Percentiles rank a stretch among this genome's conserved stretches.
These are phyloP conservation scores for Carex parvula DNA, from an alignment of 176 grass and related monocot genomes.

Conservation along the genomic window DNA sequence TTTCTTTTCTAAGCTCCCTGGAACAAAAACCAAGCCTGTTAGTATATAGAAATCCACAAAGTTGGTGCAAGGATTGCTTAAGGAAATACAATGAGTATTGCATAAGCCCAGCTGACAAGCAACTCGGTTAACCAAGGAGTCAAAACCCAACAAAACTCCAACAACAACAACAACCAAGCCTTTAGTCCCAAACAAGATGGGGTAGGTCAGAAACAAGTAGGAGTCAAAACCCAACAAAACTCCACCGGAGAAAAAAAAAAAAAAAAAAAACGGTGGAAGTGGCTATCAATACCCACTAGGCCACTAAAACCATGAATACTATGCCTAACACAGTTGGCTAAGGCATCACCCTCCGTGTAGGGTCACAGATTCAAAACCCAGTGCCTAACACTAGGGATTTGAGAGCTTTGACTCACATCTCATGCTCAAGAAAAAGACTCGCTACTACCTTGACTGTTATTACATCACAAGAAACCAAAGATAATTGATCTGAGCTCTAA, in stretches of 20 bases:
- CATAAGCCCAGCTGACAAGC: not conserved
- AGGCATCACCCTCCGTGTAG: not conserved
- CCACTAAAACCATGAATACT: not conserved
- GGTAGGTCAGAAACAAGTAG: too few relatives aligned
- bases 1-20: not conserved
- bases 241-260: not conserved
- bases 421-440: not conserved
- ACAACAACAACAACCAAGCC: not conserved
- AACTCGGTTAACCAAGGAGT: not conserved
- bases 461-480: conserved; percentile 4
- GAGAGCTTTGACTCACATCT: not conserved
- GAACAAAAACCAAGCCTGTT: not conserved
- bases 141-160: not conserved
- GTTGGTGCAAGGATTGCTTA: not conserved
- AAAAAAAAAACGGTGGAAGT: not conserved
- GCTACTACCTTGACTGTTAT: not conserved
- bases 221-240: not conserved
- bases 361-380: not conserved
- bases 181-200: too few relatives aligned
- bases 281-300: not conserved
- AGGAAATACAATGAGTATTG: not conserved
- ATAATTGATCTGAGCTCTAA: conserved; percentile 11
- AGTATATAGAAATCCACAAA: not conserved
- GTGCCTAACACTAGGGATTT: not conserved
- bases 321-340: not conserved